A percentile compares a stretch with the other conserved stretches of the same genome.
phyloP scores from a whole-genome alignment of 106 monocot genomes.

The Dactylorhiza incarnata region DNA sequence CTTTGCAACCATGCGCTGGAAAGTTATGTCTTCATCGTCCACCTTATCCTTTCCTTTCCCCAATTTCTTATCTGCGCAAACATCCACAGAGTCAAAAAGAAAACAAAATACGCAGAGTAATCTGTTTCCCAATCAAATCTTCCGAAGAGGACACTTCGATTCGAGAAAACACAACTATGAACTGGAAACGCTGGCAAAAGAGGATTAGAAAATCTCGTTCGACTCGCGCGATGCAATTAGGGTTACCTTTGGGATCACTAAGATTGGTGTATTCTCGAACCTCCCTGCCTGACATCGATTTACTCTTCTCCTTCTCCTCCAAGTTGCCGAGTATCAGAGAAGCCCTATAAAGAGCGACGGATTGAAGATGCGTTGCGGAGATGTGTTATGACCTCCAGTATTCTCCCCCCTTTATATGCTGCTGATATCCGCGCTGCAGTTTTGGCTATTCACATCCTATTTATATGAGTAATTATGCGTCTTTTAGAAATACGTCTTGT shows the following conservation, averaged over 20 bases:
- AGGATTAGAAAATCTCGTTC: background rate
- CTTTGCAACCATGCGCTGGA: slow-evolving; percentile 32
- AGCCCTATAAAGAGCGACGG: background rate
- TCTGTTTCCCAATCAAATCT: background rate
- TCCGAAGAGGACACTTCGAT: background rate
- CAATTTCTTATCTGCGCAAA: slow-evolving; percentile 23
- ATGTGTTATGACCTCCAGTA: no score
- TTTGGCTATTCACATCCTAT: no score
- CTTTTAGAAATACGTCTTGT: no score
- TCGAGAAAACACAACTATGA: background rate
- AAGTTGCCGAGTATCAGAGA: background rate
- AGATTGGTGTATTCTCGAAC: slow-evolving; percentile 30
- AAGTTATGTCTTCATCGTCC: slow-evolving; percentile 28
- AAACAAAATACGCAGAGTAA: background rate
- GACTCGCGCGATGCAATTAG: background rate
- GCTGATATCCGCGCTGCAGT: no score
- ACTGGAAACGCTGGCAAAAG: background rate
- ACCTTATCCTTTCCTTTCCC: slow-evolving; percentile 26
- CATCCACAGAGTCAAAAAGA: background rate
- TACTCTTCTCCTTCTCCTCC: no score
- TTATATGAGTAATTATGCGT: no score
- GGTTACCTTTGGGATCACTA: slow-evolving; percentile 27
- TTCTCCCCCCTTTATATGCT: no score
- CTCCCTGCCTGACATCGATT: slow-evolving; percentile 22
- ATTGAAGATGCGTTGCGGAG: background rate